Evolutionary conservation across 1,284 basidiomycete species (phyloP), one percentile per base, ranked within the genome.

Genomic region (Rhodotorula sp.): DNA sequence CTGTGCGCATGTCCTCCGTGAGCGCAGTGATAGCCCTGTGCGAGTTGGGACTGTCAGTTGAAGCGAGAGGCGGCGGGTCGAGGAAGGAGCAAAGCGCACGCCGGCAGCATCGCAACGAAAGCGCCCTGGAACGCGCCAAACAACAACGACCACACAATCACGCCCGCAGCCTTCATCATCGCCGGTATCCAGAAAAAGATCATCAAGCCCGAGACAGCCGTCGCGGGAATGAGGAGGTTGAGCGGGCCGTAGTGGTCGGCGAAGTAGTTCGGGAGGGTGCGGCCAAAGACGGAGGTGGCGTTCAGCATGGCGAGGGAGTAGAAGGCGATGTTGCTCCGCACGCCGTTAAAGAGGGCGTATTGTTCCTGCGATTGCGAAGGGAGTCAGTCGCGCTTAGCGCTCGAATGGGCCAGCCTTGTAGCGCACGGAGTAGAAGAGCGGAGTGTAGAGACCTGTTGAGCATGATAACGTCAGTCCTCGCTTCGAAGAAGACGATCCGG

Each of bases 131-230:
- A 68, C 53, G 80, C 76, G 7, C 81, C 80, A 63, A 76, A 81
- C 4, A 80, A 34, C 30, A 81, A 65, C 3, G 75, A 69, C 60
- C 79, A 79, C 15, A 74, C 76, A 46, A 81, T 78, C 6, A 60
- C 58, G 2, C 73, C 75, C 18, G 71, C 70, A 15, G 55, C 64
- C 7, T 66, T 60, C 55, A 66, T 74, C 22, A 67, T 64, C 8
- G 71, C 60, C 18, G 68, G 57, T n/a, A 76, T 65, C 73, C 71
- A 77, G 61, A 59, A 65, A 51, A 76, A 74, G 47, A 71, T 54
- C 15, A 73, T 58, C 26, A 73, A 57, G 11, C 70, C 72, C 8
- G 67, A 64, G 22, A 70, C 58, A 18, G 46, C 10, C 2, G 59
- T 62, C n/a, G 48, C 46, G 9, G 62, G 70, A 22, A 71, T 48